Conservation (phyloP, 164 flowering plant species). For the Tetrastigma voinierianum region DNA sequence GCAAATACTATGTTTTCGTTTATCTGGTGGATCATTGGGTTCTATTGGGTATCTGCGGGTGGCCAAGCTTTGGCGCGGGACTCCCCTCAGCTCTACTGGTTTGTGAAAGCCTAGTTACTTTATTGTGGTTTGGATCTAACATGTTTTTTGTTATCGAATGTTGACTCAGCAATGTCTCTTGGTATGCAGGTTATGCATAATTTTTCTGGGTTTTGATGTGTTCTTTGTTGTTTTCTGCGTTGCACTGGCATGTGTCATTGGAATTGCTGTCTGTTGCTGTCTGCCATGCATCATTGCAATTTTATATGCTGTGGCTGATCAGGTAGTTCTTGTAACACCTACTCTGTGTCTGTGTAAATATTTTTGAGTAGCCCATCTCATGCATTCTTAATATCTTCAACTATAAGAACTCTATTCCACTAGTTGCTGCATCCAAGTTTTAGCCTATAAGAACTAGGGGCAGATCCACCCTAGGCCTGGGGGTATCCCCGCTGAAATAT, state of each 20-base stretch:
- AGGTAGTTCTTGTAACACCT: slow-evolving; percentile 33
- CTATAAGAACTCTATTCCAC: too few relatives aligned
- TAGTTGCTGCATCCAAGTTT: too few relatives aligned
- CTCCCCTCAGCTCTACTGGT: slow-evolving; percentile 87
- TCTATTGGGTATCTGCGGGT: slow-evolving; percentile 81
- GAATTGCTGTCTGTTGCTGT: slow-evolving; percentile 87
- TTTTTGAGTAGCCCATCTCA: too few relatives aligned
- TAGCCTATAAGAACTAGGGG: too few relatives aligned
- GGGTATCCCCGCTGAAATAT: too few relatives aligned
- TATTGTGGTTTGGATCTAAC: neutral
- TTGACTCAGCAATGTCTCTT: too few relatives aligned
- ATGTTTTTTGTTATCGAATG: too few relatives aligned
- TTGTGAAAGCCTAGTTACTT: neutral
- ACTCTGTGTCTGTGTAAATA: too few relatives aligned
- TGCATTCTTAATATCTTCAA: too few relatives aligned
- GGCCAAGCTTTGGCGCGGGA: slow-evolving; percentile 50
- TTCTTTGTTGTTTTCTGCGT: slow-evolving; percentile 77
- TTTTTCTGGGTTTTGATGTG: slow-evolving; percentile 74
- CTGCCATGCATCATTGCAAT: slow-evolving; percentile 84
- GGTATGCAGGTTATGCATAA: slow-evolving; percentile 73
- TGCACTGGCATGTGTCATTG: slow-evolving; percentile 74
- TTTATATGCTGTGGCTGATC: slow-evolving; percentile 72
- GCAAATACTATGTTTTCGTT: slow-evolving; percentile 88
- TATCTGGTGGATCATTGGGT: slow-evolving; percentile 88
- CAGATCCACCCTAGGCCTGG: too few relatives aligned